Conservation (phyloP, 1,284 basidiomycete genomes). For the Ustilago bromivora region DNA sequence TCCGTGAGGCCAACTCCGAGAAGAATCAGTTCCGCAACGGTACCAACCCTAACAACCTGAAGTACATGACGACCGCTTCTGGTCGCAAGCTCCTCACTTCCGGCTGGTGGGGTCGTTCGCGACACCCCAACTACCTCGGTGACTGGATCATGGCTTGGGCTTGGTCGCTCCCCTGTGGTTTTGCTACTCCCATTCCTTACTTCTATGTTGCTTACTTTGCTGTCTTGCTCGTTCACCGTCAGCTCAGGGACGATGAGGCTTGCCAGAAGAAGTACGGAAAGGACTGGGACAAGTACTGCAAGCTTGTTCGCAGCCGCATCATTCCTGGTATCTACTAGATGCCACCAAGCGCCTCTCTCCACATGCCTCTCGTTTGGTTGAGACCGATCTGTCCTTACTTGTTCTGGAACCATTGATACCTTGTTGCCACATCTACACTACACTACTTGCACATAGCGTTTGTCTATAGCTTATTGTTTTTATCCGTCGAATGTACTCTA, state of each 20-base stretch:
- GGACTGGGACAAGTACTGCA: slow-evolving; percentile 74
- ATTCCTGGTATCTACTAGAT: slow-evolving; percentile 49
- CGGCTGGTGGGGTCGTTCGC: slow-evolving; percentile 96
- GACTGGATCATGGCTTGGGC: slow-evolving; percentile 89
- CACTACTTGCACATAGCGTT: background rate
- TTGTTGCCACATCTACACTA: background rate
- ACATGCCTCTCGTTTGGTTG: background rate
- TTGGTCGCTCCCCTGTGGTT: slow-evolving; percentile 94
- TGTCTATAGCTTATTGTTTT: background rate
- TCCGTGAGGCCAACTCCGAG: slow-evolving; percentile 87
- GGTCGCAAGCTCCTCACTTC: slow-evolving; percentile 92
- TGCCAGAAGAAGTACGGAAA: slow-evolving; percentile 81
- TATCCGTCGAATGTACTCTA: background rate
- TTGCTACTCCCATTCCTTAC: slow-evolving; percentile 92
- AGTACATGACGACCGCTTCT: slow-evolving; percentile 83
- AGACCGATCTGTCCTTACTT: background rate
- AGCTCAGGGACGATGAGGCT: slow-evolving; percentile 89
- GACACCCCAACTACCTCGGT: slow-evolving; percentile 82
- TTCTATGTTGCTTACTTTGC: slow-evolving; percentile 91
- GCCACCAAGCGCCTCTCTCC: background rate
- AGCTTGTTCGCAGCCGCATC: slow-evolving; percentile 47
- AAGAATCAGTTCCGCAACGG: slow-evolving; percentile 97
- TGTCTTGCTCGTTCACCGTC: slow-evolving; percentile 89
- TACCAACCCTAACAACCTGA: slow-evolving; percentile 89
- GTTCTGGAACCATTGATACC: background rate